A percentile compares a stretch with the other conserved stretches of the same genome.
Conservation (phyloP, 1,139 yeast species). For the Zygoascus meyerae region DNA sequence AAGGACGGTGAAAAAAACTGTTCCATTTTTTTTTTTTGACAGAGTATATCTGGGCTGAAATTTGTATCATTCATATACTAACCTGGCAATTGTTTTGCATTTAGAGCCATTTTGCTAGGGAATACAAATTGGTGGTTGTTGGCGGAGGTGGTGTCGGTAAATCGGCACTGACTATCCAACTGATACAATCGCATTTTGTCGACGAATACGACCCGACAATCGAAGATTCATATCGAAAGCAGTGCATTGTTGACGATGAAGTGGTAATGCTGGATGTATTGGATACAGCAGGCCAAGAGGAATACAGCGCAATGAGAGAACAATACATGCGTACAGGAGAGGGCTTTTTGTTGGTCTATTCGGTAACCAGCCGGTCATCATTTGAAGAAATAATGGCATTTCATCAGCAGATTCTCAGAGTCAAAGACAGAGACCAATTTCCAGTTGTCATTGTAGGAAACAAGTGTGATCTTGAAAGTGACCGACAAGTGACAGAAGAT, state of each 20-base stretch:
- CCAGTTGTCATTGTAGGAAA: conserved; percentile 38
- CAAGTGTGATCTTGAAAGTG: conserved; percentile 61
- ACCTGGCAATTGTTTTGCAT: not conserved
- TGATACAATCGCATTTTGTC: conserved; percentile 60
- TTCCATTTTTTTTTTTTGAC: too few relatives aligned
- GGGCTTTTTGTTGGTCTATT: conserved; percentile 82
- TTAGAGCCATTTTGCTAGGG: conserved; percentile 27
- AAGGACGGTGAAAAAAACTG: too few relatives aligned
- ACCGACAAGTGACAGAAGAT: conserved; percentile 70
- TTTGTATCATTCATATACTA: not conserved
- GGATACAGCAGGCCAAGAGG: conserved; percentile 99
- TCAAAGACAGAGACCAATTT: conserved; percentile 51
- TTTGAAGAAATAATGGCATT: conserved; percentile 75
- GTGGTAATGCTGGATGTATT: conserved; percentile 87
- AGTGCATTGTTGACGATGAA: conserved; percentile 85
- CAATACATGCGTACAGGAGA: conserved; percentile 90
- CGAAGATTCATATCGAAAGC: conserved; percentile 93
- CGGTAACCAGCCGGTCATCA: conserved; percentile 82
- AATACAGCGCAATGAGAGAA: conserved; percentile 93
- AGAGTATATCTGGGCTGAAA: too few relatives aligned
- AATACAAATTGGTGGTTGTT: conserved; percentile 83
- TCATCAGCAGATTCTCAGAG: conserved; percentile 82
- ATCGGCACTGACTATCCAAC: conserved; percentile 85
- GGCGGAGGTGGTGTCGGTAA: conserved; percentile 99
- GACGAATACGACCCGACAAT: conserved; percentile 98